Evolutionary conservation across 1,284 basidiomycete genomes (phyloP).

Genomic region (Leccinum pachyderme): DNA sequence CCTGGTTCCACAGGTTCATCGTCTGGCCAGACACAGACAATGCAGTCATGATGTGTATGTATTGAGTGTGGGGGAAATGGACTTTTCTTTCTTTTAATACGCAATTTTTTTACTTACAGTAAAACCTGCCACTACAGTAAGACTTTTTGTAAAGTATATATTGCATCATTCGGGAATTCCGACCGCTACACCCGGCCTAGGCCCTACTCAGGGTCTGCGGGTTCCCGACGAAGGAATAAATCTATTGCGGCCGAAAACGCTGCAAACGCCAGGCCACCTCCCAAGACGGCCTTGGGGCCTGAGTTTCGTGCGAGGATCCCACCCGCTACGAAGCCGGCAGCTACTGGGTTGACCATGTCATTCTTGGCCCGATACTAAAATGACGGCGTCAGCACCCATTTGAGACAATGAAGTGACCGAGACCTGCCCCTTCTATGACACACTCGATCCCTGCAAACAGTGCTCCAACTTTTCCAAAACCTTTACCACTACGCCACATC

Average conservation of each 20-base stretch:
- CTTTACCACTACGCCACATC: constrained; percentile 90
- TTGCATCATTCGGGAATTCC: neutral
- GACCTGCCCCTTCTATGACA: constrained; percentile 89
- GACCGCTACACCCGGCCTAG: neutral
- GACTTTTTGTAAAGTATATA: no score
- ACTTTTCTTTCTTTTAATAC: neutral
- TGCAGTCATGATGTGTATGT: constrained; percentile 14
- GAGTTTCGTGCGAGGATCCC: constrained; percentile 83
- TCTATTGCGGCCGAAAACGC: constrained; percentile 91
- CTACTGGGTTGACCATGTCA: constrained; percentile 83
- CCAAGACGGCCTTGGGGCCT: constrained; percentile 78
- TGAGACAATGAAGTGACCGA: neutral
- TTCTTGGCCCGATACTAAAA: constrained; percentile 91
- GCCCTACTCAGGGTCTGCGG: constrained; percentile 53
- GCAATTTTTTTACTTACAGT: neutral
- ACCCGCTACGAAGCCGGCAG: constrained; percentile 73
- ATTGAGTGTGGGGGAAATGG: neutral
- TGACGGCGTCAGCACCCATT: constrained; percentile 6
- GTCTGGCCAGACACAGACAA: constrained; percentile 14
- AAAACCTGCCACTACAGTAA: no score
- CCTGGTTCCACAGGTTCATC: constrained; percentile 20
- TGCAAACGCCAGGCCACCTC: constrained; percentile 86
- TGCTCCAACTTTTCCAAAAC: constrained; percentile 94
- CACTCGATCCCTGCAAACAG: constrained; percentile 95
- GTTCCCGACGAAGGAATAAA: constrained; percentile 78